Base-by-base conservation (phyloP, 257 asterid genomes). In the Striga asiatica region DNA sequence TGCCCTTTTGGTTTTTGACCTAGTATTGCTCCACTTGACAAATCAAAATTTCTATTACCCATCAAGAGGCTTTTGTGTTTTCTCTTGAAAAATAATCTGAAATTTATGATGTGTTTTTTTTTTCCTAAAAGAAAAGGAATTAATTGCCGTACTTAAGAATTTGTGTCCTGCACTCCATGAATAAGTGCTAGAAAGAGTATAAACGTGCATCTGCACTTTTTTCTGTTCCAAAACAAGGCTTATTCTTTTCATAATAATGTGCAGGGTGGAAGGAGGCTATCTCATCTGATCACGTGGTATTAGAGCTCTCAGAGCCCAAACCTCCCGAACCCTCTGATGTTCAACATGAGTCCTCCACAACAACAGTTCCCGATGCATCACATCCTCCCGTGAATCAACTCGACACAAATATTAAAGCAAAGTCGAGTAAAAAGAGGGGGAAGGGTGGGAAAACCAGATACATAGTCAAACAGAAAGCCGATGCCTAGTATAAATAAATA, bases 231-330 rank as follows among this genome's bases (percentile, higher is more conserved):
- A 24, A 39, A 35, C n/a, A 7, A 65, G 46, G 60, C 62, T 43
- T 41, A 6, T 24, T 47, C 2, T n/a, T 62, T 42, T 27, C 8
- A 1, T 21, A 46, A 41, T 6, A 51, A 61, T 34, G 38, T 73
- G 72, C 75, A 89, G 97, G 97, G 68, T 85, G 93, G 94, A 85
- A 81, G 59, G 93, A 85, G 55, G 91, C 88, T 9, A 74, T 85
- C 58, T 50, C 88, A 2, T 76, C 74, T 8, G 94, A 89, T 56
- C 95, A 85, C 58, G 80, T 78, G 69, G 71, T 9, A 21, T 69
- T 85, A 58, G 86, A 60, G 69, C 77, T 83, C n/a, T 72, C 84
- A 6, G 78, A 51, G 63, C 65, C 66, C 11, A 80, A 69, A 66
- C 64, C 76, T 58, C 62, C 59, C 8, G 71, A 76, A n/a, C n/a